Base-by-base conservation (phyloP, 345 rosid genomes). In the Eucalyptus pauciflora region DNA sequence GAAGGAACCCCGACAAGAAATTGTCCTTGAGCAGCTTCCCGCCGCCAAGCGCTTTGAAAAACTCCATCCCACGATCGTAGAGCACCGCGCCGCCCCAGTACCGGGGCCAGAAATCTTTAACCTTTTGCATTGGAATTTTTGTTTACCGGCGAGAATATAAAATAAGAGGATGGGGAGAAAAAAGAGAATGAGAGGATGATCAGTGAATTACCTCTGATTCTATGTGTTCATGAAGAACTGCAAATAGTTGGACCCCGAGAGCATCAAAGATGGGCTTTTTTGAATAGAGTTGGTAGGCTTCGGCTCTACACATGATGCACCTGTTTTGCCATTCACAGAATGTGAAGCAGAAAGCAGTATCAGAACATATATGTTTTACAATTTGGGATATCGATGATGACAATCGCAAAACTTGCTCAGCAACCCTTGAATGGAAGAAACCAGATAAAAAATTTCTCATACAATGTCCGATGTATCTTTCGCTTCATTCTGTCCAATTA, bases 221-320 rank as follows among this genome's bases (percentile, higher is more conserved):
- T 71, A 94, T 91, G 89, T 92, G 93, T 88, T 96, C 96, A 56
- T 95, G 97, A 76, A 96, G 95, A 91, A 96, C 92, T 29, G 96
- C 96, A 67, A 91, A 50, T 50, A 95, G 91, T 90, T 92, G 96
- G 87, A 94, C 69, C 86, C 96, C 96, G 50, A 96, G 90, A 79
- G 94, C 94, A 86, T 96, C 96, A 45, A 96, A 96, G 86, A 95
- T 88, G 51, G 96, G 94, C 56, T 94, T 95, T 87, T 92, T 94
- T 15, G 94, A 92, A 87, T 93, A 96, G 56, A 93, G 93, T 88
- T 93, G 96, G 90, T 95, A 92, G 50, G 96, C 96, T 92, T 95
- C 97, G n/a, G 96, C 96, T 93, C 96, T 88, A 92, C 97, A 95
- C 96, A 93, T 96, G 89, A 95, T 93, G 90, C 96, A 95, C 91